Conservation (phyloP, 148 eudicot genomes). For the Rhododendron griersonianum region DNA sequence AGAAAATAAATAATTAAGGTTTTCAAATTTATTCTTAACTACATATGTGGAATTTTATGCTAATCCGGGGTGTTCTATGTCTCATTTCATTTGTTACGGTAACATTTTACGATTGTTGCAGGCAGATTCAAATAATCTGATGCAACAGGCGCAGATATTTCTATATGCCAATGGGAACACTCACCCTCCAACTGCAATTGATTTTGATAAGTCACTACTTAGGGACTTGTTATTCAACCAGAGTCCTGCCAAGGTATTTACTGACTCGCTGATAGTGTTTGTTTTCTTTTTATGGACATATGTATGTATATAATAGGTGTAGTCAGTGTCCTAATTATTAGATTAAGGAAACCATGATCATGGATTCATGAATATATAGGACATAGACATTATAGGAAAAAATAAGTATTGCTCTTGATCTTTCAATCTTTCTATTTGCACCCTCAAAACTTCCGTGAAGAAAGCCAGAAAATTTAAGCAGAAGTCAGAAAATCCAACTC, state of each 20-base stretch:
- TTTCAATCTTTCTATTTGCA: background rate
- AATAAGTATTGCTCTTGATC: background rate
- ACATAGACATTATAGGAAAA: background rate
- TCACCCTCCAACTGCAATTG: conserved; percentile 84
- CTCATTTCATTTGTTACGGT: background rate
- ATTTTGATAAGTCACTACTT: conserved; percentile 63
- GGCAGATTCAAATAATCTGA: conserved; percentile 63
- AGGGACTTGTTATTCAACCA: conserved; percentile 86
- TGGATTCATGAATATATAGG: background rate
- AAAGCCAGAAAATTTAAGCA: background rate
- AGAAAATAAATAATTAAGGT: background rate
- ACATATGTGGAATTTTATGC: background rate
- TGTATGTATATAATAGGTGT: background rate
- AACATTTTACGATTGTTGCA: conserved; percentile 21
- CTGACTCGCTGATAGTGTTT: background rate
- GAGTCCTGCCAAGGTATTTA: conserved; percentile 79
- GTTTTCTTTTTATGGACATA: background rate
- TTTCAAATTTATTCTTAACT: background rate
- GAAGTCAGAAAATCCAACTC: background rate
- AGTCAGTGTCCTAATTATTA: background rate
- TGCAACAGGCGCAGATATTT: conserved; percentile 72
- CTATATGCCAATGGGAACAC: conserved; percentile 70
- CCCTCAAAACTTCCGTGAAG: background rate
- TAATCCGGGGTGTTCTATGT: background rate
- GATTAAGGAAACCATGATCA: too few species aligned